Conservation (phyloP, 208 protist species). For the Ichthyophonus hoferi region DNA sequence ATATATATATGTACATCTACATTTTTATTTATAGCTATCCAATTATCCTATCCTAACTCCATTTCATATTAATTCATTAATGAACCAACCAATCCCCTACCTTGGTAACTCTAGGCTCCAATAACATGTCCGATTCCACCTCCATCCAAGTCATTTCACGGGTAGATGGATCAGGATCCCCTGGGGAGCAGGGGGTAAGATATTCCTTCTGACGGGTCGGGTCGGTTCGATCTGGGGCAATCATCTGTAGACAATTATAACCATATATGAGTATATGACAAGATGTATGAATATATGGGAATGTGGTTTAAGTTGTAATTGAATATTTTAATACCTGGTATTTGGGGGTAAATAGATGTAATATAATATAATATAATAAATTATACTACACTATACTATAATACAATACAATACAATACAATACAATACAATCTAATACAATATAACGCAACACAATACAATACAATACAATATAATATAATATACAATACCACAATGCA, state of each 20-base stretch:
- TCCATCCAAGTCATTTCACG: slow-evolving; percentile 84
- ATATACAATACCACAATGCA: too few species aligned
- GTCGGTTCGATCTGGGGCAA: slow-evolving; percentile 47
- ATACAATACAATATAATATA: too few species aligned
- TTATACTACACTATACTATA: too few species aligned
- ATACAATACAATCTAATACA: too few species aligned
- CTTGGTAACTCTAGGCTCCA: slow-evolving; percentile 27
- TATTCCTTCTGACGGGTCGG: background rate
- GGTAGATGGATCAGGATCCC: slow-evolving; percentile 54
- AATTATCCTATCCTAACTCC: background rate
- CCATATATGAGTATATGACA: too few species aligned
- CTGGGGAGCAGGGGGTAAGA: slow-evolving; percentile 82
- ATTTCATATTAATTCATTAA: background rate
- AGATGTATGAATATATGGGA: background rate
- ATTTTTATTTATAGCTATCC: background rate
- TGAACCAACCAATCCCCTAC: background rate
- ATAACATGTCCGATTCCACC: background rate
- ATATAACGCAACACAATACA: background rate
- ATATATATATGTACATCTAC: background rate
- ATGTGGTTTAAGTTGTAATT: background rate
- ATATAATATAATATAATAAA: background rate
- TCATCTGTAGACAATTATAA: background rate
- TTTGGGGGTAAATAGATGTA: background rate
- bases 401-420: too few species aligned
- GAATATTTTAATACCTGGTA: background rate